These are phyloP conservation scores for Nowakowskiella sp. DNA, from an alignment of 192 early-diverging fungal genomes.

Conservation along the genomic window DNA sequence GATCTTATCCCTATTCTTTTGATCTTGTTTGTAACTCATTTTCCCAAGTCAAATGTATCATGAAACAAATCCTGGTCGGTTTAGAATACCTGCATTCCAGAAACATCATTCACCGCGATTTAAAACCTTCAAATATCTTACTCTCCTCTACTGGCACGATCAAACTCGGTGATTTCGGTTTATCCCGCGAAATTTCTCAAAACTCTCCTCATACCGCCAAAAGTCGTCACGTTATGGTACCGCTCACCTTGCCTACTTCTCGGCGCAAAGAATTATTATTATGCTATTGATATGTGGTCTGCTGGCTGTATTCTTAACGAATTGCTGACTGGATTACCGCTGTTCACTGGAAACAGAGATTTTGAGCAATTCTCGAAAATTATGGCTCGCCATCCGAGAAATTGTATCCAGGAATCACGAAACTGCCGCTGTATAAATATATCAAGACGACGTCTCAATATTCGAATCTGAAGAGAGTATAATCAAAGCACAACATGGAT, in stretches of 20 bases:
- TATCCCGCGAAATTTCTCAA: slow-evolving; percentile 67
- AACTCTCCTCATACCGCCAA: slow-evolving; percentile 40
- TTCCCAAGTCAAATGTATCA: slow-evolving; percentile 88
- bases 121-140: slow-evolving; percentile 91
- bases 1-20: too few relatives aligned
- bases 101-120: slow-evolving; percentile 80
- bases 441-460: too few relatives aligned
- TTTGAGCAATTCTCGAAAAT: slow-evolving; percentile 79
- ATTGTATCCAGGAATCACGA: slow-evolving; percentile 65
- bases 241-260: slow-evolving; percentile 87
- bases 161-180: slow-evolving; percentile 95
- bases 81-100: slow-evolving; percentile 76
- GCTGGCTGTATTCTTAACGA: slow-evolving; percentile 94
- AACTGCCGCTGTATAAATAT: slow-evolving; percentile 71
- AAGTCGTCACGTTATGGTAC: slow-evolving; percentile 98
- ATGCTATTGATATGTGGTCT: slow-evolving; percentile 92
- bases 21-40: too few relatives aligned
- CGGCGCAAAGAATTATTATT: slow-evolving; percentile 78
- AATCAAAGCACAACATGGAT: too few relatives aligned
- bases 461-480: too few relatives aligned
- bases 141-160: slow-evolving; percentile 78
- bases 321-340: slow-evolving; percentile 62
- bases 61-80: slow-evolving; percentile 78
- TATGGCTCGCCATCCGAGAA: slow-evolving; percentile 75
- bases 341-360: slow-evolving; percentile 84